Conservation (phyloP, 2,329 filamentous ascomycete genomes). For the Cladosporium sp. region DNA sequence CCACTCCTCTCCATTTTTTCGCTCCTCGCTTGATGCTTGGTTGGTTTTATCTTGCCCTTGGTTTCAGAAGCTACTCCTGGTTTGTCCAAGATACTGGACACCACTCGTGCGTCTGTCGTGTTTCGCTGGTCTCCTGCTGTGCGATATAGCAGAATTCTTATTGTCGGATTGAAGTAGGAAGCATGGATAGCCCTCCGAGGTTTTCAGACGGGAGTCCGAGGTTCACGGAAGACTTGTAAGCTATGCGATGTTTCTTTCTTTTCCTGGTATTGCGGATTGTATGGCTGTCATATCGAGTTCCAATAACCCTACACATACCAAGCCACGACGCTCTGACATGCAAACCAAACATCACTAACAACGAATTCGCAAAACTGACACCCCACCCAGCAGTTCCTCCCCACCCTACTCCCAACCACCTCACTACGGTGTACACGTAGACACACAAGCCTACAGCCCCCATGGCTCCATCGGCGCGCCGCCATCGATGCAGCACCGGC, state of each 20-base stretch:
- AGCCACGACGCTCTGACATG: too few relatives aligned
- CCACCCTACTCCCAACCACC: constrained; percentile 33
- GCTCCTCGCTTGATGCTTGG: neutral
- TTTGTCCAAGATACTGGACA: neutral
- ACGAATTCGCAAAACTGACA: too few relatives aligned
- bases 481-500: constrained; percentile 22
- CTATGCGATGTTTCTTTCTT: neutral
- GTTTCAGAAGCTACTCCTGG: neutral
- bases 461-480: constrained; percentile 21
- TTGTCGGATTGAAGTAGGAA: neutral
- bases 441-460: constrained; percentile 25
- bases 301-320: too few relatives aligned
- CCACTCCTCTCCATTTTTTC: neutral
- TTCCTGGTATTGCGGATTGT: neutral
- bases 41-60: neutral
- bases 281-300: too few relatives aligned
- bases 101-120: neutral
- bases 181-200: constrained; percentile 26
- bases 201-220: constrained; percentile 29
- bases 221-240: constrained; percentile 36
- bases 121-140: neutral
- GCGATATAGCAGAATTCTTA: neutral
- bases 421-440: constrained; percentile 24
- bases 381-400: constrained; percentile 30
- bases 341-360: too few relatives aligned